Evolutionary conservation across 176 grass and related monocot species (phyloP).

Genomic region (Hsuehochloa calcarea): DNA sequence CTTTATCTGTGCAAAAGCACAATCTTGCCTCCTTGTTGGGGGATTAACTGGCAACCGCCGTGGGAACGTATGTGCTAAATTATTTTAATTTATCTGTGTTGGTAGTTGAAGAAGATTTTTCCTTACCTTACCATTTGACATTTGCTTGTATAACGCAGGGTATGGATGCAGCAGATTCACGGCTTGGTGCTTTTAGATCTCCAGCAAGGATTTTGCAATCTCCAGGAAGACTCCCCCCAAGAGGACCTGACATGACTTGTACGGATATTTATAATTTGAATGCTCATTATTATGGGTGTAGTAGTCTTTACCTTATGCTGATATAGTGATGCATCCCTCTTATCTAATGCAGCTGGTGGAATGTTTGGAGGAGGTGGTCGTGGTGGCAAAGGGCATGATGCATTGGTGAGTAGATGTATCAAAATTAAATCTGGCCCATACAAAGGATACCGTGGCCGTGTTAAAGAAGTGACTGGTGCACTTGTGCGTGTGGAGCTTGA

Average conservation of each 20-base stretch:
- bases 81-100: not conserved
- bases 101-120: not conserved
- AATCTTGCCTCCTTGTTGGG: constrained; percentile 74
- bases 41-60: constrained; percentile 32
- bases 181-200: constrained; percentile 51
- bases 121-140: not conserved
- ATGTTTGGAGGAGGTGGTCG: constrained; percentile 48
- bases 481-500: constrained; percentile 76
- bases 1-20: constrained; percentile 82
- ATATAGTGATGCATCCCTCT: not conserved
- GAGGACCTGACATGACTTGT: constrained; percentile 59
- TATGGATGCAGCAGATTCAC: constrained; percentile 44
- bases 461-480: constrained; percentile 66
- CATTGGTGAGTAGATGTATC: constrained; percentile 61
- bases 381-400: constrained; percentile 62
- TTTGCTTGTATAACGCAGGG: constrained; percentile 33
- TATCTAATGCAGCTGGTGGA: constrained; percentile 43
- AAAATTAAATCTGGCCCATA: constrained; percentile 70
- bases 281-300: not conserved
- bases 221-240: constrained; percentile 53
- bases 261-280: constrained; percentile 25
- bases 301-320: not conserved
- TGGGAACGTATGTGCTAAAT: constrained; percentile 34
- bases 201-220: constrained; percentile 47
- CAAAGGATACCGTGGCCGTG: constrained; percentile 77